Base-by-base conservation (phyloP, 1,284 basidiomycete genomes). In the Coriolopsis trogii region DNA sequence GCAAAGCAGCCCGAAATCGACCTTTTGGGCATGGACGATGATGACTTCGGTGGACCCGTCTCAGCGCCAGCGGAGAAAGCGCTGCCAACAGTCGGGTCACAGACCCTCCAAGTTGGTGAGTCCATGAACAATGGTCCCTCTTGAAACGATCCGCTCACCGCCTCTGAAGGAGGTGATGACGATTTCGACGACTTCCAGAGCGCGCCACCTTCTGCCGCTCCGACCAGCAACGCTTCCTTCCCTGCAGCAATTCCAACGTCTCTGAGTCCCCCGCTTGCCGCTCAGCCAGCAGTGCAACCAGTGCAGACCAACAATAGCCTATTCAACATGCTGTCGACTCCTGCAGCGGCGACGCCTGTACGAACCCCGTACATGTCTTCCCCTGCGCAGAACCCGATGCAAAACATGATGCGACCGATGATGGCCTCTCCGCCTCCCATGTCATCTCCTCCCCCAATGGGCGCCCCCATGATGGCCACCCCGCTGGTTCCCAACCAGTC, bases 181-280 rank as follows among this genome's bases (percentile, higher is more conserved):
- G 94, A 97, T 55, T 96, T 97, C 68, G 89, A 86, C 56, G 94
- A 95, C 68, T 97, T 96, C 78, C 88, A 95, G 73, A 83, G 82
- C 44, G 91, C 92, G 1, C 87, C 89, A 2, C 70, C 82, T 0
- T 67, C 73, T 3, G 61, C 73, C 2, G 62, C 65, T 8, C 57
- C 73, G 2, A 37, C 69, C 15, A 63, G 62, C 13, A 65, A 69
- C 18, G 40, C 63, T 31, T 73, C 81, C 46, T 73, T 69, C 47
- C 23, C 56, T 36, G 47, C 60, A 8, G 38, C 28, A 7, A 39
- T 49, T 8, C 50, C 51, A n/a, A 51, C 42, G 34, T 57, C 63
- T 40, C 64, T 49, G 1, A 38, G 59, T 15, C 57, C 58, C 13
- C 53, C 60, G 8, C 34, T 56, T 12, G 40, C 50, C 29, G 59